Base-by-base conservation (phyloP, 768 basidiomycete genomes). In the Pleurotus platypus region DNA sequence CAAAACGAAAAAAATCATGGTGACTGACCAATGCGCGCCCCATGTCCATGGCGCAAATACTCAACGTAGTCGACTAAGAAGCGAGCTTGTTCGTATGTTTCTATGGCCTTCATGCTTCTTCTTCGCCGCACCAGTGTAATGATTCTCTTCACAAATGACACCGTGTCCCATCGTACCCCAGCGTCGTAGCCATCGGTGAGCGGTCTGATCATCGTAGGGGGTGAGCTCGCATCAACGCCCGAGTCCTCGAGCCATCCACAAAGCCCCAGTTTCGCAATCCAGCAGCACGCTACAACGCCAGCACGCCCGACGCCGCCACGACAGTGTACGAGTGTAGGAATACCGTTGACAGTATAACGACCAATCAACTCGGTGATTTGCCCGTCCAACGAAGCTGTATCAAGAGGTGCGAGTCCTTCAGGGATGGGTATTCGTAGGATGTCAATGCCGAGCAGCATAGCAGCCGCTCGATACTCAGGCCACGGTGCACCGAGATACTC, bases 231-330 rank as follows among this genome's bases (percentile, higher is more conserved):
- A 24, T 35, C 30, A 13, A 37, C 39, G 5, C 27, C 46, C 12
- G 27, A 6, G 15, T 35, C 22, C 53, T 75, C 72, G 56, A 80
- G 72, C 85, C 83, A 90, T 24, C 85, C 90, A 64, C 82, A 95
- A n/a, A 97, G 78, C 3, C 94, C 95, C 60, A 97, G 84, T 69
- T 91, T 92, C 58, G 96, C 78, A 67, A 91, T 79, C 95, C 95
- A 98, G 64, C 90, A 93, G 62, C 89, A 92, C 1, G 94, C 94
- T 46, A 98, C 78, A 22, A 98, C 78, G 1, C 95, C 96, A 0
- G 95, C 96, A 15, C 95, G 83, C 2, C 95, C 95, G 5, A 98
- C 89, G 3, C 96, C 96, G 13, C 95, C 95, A 15, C 95, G 84
- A 67, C 96, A 98, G 63, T 98, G 96, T 11, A 89, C 89, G 9